These are phyloP conservation scores for Thalassiosira profunda DNA, from an alignment of 108 stramenopile genomes.

Conservation along the genomic window DNA sequence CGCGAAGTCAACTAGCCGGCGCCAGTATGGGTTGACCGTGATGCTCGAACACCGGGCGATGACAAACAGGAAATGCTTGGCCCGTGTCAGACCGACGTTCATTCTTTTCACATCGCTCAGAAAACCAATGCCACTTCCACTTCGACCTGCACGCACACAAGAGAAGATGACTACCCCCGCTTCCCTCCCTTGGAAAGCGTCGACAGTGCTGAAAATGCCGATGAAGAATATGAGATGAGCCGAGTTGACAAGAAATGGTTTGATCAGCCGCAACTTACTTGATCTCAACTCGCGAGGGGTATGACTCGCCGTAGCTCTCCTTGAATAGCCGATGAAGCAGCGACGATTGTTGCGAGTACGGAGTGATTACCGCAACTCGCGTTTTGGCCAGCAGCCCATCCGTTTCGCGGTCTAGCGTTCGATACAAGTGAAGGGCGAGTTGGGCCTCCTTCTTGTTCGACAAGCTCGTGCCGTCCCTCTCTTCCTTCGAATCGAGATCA, in stretches of 20 bases:
- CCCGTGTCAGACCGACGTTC: constrained; percentile 99
- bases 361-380: constrained; percentile 89
- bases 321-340: constrained; percentile 68
- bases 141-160: constrained; percentile 89
- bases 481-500: constrained; percentile 86
- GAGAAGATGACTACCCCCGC: constrained; percentile 95
- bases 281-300: no score
- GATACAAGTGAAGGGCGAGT: constrained; percentile 75
- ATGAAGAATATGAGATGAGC: no score
- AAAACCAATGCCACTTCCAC: constrained; percentile 96
- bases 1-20: constrained; percentile 81
- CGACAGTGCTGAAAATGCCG: no score
- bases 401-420: constrained; percentile 50
- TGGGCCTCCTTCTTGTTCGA: constrained; percentile 80
- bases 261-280: no score
- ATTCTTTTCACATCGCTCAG: constrained; percentile 96
- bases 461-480: constrained; percentile 85
- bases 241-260: no score
- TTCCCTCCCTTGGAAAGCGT: constrained; percentile 96
- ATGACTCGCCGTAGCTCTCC: constrained; percentile 48
- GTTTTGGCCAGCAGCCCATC: constrained; percentile 56
- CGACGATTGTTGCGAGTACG: constrained; percentile 91
- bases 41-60: constrained; percentile 81
- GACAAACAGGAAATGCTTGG: constrained; percentile 89
- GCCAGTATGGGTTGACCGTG: constrained; percentile 90